A percentile compares a stretch with the other conserved stretches of the same genome.
phyloP scores from a whole-genome alignment of 352 stramenopile genomes.

The Phytophthora pini region DNA sequence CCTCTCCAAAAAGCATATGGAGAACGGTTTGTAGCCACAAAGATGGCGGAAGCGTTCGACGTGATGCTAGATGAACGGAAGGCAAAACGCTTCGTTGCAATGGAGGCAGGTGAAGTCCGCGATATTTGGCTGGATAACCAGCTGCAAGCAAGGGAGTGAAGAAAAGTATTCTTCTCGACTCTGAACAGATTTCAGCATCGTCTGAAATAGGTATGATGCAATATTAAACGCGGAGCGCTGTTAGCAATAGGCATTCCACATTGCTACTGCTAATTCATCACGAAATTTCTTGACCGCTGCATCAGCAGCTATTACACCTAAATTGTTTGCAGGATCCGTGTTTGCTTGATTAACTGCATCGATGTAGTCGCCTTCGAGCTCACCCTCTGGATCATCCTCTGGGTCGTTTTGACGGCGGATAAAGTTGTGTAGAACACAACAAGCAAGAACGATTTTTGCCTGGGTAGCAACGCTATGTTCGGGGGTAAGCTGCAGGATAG shows the following conservation, averaged over 20 bases:
- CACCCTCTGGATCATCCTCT: slow-evolving; percentile 1
- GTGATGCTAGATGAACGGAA: slow-evolving; percentile 23
- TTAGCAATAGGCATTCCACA: too few relatives aligned
- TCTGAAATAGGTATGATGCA: too few relatives aligned
- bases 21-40: neutral
- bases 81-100: slow-evolving; percentile 10
- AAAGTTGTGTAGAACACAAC: slow-evolving; percentile 25
- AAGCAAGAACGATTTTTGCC: slow-evolving; percentile 19
- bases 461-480: slow-evolving; percentile 16
- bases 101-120: slow-evolving; percentile 13
- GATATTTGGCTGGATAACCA: slow-evolving; percentile 20
- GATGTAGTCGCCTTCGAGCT: neutral
- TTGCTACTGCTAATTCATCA: too few relatives aligned
- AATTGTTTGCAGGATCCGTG: neutral
- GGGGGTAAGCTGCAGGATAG: neutral
- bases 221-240: too few relatives aligned
- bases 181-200: too few relatives aligned
- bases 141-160: neutral
- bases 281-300: neutral
- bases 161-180: neutral
- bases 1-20: slow-evolving; percentile 5
- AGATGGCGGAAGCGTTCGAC: neutral
- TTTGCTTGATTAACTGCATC: neutral
- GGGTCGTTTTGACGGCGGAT: slow-evolving; percentile 7
- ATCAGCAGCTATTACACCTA: neutral